Conservation (phyloP, 129 eudicot species). For the Pseudognaphalium luteoalbum region DNA sequence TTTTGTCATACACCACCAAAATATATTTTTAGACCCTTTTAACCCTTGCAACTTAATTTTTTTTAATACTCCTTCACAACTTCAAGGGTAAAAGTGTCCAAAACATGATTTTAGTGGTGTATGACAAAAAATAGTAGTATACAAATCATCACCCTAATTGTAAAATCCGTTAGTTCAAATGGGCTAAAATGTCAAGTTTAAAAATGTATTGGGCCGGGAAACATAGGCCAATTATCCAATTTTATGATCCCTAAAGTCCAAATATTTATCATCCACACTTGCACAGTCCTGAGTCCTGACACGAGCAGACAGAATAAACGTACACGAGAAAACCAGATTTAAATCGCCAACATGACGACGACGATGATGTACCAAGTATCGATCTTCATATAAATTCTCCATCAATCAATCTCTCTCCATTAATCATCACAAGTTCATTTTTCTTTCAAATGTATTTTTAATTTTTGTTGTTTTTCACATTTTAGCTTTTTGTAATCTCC, state of each 20-base stretch:
- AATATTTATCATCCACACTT: neutral
- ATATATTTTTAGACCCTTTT: too few species aligned
- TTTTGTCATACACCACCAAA: too few species aligned
- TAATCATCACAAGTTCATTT: conserved; percentile 7
- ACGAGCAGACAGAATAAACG: neutral
- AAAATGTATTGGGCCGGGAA: neutral
- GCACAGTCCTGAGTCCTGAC: conserved; percentile 18
- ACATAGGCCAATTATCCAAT: neutral
- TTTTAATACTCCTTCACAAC: too few species aligned
- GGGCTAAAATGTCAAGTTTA: too few species aligned
- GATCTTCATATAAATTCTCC: conserved; percentile 12
- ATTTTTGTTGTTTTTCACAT: neutral
- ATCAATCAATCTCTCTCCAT: conserved; percentile 4
- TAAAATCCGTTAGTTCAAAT: too few species aligned
- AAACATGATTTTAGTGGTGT: too few species aligned
- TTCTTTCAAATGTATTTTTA: conserved; percentile 12
- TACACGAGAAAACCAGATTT: conserved; percentile 28
- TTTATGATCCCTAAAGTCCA: neutral
- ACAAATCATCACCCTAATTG: too few species aligned
- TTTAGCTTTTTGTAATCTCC: conserved; percentile 19
- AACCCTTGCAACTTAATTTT: too few species aligned
- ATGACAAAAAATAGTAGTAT: too few species aligned
- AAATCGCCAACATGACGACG: conserved; percentile 27
- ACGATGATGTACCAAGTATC: conserved; percentile 6
- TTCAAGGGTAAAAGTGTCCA: too few species aligned